Evolutionary conservation across 768 basidiomycete genomes (phyloP), one percentile per base, ranked within the genome.

Genomic region (Kwoniella newhampshirensis): DNA sequence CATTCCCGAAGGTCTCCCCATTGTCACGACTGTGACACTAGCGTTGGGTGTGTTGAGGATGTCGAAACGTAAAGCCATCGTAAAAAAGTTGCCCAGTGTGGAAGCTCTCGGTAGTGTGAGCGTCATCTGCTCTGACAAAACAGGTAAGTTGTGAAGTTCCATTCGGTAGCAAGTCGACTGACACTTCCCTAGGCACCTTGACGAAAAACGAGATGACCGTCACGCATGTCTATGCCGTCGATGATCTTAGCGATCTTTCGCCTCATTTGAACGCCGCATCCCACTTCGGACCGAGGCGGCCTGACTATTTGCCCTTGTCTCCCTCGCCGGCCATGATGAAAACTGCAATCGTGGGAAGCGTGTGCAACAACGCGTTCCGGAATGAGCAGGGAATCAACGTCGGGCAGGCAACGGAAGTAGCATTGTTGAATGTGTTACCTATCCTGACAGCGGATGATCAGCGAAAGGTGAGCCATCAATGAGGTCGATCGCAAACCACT

Each of bases 71-170:
- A 94, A 91, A 59, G 93, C 93, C 0, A 97, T 98, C 58, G 93
- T 98, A 39, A 98, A 98, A 79, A 97, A 93, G 71, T 78, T 97
- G 41, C 94, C 92, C 62, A 91, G 89, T 2, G 93, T 98, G 2
- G 93, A 98, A 75, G 85, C 91, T 0, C 80, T 98, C 2, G 93
- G 93, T 1, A 90, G 88, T 2, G 90, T 97, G 12, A 91, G 88
- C n/a, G 93, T 98, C 8, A 93, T 98, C 60, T 98, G 93, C 71
- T 91, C 91, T 2, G 93, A 97, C 77, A 98, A 97, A 78, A 97
- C 94, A 42, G 92, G 90, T 85, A 63, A 48, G 81, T 63, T 12
- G 32, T 32, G n/a, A n/a, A n/a, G n/a, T n/a, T n/a, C n/a, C n/a
- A n/a, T n/a, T n/a, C n/a, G 9, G 20, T 17, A 3, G 9, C 17